These are phyloP conservation scores for Cutaneotrichosporon daszewskae DNA, from an alignment of 1,284 basidiomycete species.

Conservation along the genomic window DNA sequence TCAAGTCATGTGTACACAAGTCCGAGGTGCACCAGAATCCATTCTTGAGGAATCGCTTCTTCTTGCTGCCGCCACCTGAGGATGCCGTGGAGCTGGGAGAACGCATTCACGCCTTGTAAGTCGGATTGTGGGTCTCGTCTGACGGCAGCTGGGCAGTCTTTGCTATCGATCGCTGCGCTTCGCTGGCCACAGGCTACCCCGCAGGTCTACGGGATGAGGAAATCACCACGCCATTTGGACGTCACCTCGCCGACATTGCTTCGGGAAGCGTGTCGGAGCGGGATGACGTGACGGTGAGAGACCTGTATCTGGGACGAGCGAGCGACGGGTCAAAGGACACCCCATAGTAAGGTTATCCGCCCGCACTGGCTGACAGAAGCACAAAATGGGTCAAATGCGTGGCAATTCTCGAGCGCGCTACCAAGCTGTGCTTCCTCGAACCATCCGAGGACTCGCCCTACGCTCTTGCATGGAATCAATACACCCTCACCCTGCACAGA, in stretches of 20 bases:
- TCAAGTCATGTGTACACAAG: slow-evolving; percentile 25
- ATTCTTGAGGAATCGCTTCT: slow-evolving; percentile 30
- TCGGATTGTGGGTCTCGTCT: background rate
- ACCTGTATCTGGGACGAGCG: slow-evolving; percentile 29
- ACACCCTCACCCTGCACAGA: slow-evolving; percentile 16
- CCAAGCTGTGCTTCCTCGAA: slow-evolving; percentile 36
- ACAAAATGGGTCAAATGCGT: slow-evolving; percentile 32
- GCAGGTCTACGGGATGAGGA: slow-evolving; percentile 32
- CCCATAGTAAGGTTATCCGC: slow-evolving; percentile 23
- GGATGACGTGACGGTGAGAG: slow-evolving; percentile 35
- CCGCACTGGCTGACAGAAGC: slow-evolving; percentile 1
- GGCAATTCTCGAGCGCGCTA: slow-evolving; percentile 34
- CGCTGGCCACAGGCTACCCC: slow-evolving; percentile 37
- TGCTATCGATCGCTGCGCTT: slow-evolving; percentile 34
- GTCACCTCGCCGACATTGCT: slow-evolving; percentile 31
- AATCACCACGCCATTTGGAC: slow-evolving; percentile 38
- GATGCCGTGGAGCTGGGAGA: slow-evolving; percentile 42
- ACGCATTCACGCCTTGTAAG: slow-evolving; percentile 40
- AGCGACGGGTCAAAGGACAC: slow-evolving; percentile 19
- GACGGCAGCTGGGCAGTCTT: slow-evolving; percentile 34
- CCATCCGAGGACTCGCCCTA: slow-evolving; percentile 35
- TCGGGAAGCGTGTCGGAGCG: slow-evolving; percentile 28
- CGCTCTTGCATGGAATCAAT: slow-evolving; percentile 26
- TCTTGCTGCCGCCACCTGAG: slow-evolving; percentile 36
- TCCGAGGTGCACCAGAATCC: slow-evolving; percentile 22